Evolutionary conservation across 1,284 basidiomycete genomes (phyloP).

Genomic region (Earliella scabrosa): DNA sequence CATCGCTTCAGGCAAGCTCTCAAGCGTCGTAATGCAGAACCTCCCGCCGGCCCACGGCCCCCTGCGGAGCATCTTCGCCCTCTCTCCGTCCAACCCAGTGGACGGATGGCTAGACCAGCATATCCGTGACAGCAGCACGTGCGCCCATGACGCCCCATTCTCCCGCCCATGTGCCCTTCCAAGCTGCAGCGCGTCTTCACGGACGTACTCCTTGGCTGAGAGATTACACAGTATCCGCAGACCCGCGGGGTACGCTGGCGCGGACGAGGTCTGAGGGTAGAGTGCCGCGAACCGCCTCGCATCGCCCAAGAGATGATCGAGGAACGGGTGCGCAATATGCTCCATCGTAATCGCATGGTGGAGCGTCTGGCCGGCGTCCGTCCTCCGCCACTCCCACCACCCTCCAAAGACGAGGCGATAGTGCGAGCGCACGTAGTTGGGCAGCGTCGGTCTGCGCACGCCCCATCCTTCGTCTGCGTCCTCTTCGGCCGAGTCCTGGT

Average conservation of each 20-base stretch:
- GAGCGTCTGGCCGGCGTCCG: too few species aligned
- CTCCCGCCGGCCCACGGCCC: constrained; percentile 4
- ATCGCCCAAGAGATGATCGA: too few species aligned
- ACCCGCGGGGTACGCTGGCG: neutral
- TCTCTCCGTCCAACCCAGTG: neutral
- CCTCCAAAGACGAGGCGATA: too few species aligned
- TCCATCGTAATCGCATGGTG: too few species aligned
- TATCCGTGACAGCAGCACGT: constrained; percentile 1
- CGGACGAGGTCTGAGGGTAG: neutral
- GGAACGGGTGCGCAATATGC: too few species aligned
- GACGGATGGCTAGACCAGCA: constrained; percentile 2
- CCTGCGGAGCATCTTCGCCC: neutral
- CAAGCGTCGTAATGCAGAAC: neutral
- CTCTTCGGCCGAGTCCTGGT: neutral
- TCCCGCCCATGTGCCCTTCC: neutral
- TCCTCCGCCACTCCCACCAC: too few species aligned
- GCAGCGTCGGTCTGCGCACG: too few species aligned
- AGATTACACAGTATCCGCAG: neutral
- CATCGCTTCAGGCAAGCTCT: neutral
- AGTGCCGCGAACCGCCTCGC: neutral
- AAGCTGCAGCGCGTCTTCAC: neutral
- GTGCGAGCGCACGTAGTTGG: too few species aligned
- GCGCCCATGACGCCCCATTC: neutral
- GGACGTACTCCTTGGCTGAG: neutral
- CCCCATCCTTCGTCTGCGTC: too few species aligned